These are phyloP conservation scores for Trichoderma koningiopsis DNA, from an alignment of 2,329 filamentous ascomycete species.

Conservation along the genomic window DNA sequence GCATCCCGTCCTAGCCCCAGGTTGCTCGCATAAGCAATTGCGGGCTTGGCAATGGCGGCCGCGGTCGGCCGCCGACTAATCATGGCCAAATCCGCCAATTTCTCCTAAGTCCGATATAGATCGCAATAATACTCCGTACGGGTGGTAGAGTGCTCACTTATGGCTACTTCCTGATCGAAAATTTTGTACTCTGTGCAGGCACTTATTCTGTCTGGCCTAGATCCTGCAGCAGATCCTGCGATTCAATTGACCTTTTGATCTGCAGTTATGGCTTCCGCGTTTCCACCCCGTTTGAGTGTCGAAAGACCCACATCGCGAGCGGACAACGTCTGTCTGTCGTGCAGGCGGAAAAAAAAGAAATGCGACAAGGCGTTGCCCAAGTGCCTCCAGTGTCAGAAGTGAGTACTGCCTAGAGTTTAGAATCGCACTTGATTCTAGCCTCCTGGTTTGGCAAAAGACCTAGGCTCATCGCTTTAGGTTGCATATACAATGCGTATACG, in stretches of 20 bases:
- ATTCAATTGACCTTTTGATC: neutral
- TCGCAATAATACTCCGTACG: neutral
- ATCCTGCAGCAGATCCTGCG: neutral
- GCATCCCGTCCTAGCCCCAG: neutral
- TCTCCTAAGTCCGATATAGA: neutral
- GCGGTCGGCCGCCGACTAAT: neutral
- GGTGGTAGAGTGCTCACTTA: neutral
- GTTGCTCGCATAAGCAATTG: neutral
- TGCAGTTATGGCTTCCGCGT: neutral
- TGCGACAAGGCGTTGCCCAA: conserved; percentile 20
- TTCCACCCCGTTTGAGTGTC: neutral
- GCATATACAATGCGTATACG: conserved; percentile 19
- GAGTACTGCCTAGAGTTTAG: neutral
- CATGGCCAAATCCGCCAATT: neutral
- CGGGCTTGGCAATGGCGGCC: neutral
- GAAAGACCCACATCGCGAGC: conserved; percentile 4
- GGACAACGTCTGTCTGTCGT: conserved; percentile 21
- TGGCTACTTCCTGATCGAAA: neutral
- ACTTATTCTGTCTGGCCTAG: neutral
- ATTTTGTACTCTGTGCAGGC: neutral
- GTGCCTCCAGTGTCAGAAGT: conserved; percentile 19
- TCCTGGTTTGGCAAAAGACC: neutral
- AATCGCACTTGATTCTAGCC: neutral
- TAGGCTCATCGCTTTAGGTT: neutral
- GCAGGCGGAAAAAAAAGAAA: conserved; percentile 22